Evolutionary conservation across 352 stramenopile genomes (phyloP).

Genomic region (Globisporangium polare): DNA sequence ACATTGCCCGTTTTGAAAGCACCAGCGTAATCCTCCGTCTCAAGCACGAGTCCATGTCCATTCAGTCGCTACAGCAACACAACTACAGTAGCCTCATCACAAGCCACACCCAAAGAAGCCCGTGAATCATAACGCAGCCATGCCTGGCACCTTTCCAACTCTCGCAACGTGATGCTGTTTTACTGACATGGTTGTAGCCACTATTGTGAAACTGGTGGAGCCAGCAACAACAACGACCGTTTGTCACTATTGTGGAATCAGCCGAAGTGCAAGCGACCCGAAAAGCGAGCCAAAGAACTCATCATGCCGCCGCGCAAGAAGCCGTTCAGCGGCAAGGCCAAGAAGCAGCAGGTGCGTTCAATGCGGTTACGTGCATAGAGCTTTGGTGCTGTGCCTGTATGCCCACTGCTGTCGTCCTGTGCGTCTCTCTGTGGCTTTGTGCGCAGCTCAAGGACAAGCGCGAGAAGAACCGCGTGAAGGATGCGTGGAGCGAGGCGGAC

Average conservation of each 20-base stretch:
- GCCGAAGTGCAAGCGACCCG: too few relatives aligned
- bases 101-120: background rate
- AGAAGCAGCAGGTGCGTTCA: slow-evolving; percentile 74
- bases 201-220: background rate
- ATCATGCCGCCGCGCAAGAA: slow-evolving; percentile 52
- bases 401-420: background rate
- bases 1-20: slow-evolving; percentile 1
- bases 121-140: too few relatives aligned
- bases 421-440: background rate
- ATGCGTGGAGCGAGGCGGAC: slow-evolving; percentile 22
- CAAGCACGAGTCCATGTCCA: background rate
- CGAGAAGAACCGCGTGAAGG: slow-evolving; percentile 45
- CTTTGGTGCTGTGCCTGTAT: too few relatives aligned
- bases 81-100: background rate
- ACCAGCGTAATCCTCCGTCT: background rate
- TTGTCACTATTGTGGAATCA: background rate
- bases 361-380: background rate
- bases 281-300: background rate
- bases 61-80: background rate
- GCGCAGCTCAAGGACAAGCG: slow-evolving; percentile 69
- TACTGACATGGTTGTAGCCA: background rate
- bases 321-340: slow-evolving; percentile 85
- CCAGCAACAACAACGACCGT: background rate
- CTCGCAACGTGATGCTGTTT: too few relatives aligned
- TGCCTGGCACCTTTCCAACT: too few relatives aligned